Base-by-base conservation (phyloP, 495 filamentous ascomycete genomes). In the Corynascus novoguineensis region DNA sequence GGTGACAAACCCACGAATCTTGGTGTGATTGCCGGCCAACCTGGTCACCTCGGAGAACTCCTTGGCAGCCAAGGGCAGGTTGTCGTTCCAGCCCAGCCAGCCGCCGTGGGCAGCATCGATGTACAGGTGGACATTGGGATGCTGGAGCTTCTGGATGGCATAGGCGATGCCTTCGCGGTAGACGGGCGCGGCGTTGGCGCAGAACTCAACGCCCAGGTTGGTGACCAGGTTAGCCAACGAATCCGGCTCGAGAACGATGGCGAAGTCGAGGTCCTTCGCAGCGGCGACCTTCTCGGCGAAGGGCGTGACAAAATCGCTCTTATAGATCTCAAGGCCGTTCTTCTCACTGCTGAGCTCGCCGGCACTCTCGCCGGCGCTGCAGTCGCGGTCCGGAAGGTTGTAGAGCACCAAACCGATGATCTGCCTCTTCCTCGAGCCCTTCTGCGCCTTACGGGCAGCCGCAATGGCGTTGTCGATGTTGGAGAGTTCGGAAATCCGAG, bases 11-110 rank as follows among this genome's bases (percentile, higher is more conserved):
- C 87, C 87, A 56, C 86, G 82, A 48, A 90, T 62, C 52, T 58
- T 62, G 48, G 58, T 66, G 50, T 35, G 32, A 25, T 53, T 19
- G 77, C 67, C 34, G 29, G 86, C 83, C 37, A 77, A 66, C 49
- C 76, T 80, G 72, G 86, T 85, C 17, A 89, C 75, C 14, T 72
- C 49, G 17, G 75, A 81, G 62, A 78, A 61, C 50, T 57, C 71
- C 50, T 76, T 65, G 25, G 86, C 87, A 3, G 85, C 86, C 5
- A 66, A 58, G 24, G 51, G 50, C 49, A 90, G 73, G 72, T 90
- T 90, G 37, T 80, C 86, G n/a, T 79, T 68, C 87, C 87, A 91
- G 45, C 87, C 87, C 15, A 89, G 75, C 87, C 87, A 91, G 44
- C 87, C 87, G 25, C 78, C 83, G 71, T 73, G 66, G 14, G 71